Evolutionary conservation across 164 flowering plant genomes (phyloP).

Genomic region (Chloranthus sessilifolius): DNA sequence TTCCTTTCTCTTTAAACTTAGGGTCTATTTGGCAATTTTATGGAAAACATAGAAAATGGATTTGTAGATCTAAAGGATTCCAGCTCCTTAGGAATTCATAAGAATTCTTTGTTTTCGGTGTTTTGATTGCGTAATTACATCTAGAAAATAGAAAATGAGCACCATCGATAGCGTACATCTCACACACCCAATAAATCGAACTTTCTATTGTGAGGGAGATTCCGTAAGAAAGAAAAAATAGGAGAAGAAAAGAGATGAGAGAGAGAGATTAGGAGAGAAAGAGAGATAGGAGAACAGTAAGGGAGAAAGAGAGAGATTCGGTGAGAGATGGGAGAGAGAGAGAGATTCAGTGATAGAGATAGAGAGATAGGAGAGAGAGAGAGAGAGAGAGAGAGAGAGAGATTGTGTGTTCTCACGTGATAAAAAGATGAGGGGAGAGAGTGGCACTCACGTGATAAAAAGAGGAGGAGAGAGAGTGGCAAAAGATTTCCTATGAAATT

Average conservation of each 20-base stretch:
- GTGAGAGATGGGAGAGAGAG: neutral
- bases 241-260: neutral
- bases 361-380: neutral
- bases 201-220: neutral
- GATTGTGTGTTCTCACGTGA: neutral
- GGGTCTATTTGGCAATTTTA: no score
- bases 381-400: neutral
- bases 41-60: no score
- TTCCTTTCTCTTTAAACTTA: no score
- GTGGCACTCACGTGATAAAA: neutral
- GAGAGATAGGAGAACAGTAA: neutral
- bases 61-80: no score
- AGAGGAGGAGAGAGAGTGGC: neutral
- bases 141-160: no score
- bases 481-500: no score
- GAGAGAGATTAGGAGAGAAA: neutral
- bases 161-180: no score
- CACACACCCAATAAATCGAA: no score
- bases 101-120: no score
- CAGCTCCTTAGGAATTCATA: no score
- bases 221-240: neutral
- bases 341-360: neutral
- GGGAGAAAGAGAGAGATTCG: neutral
- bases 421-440: neutral
- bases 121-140: no score